Evolutionary conservation across 1,139 yeast genomes (phyloP).

Genomic region (Kluyveromyces marxianus): DNA sequence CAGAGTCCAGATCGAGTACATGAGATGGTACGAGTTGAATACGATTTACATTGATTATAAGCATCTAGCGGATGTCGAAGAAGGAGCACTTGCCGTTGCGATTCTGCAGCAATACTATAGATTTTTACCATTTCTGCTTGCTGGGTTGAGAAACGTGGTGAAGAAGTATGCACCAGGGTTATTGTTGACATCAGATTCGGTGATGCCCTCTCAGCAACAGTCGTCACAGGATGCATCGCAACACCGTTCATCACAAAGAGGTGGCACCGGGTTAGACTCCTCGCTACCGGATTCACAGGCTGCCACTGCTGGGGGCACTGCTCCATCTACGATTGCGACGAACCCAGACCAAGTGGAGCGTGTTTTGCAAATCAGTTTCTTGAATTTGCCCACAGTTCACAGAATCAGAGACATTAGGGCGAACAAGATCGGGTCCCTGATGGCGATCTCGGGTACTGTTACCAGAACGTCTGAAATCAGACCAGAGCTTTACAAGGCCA

Average conservation of each 20-base stretch:
- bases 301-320: constrained; percentile 21
- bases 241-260: constrained; percentile 14
- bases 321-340: constrained; percentile 11
- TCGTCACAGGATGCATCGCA: constrained; percentile 25
- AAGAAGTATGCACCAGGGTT: constrained; percentile 71
- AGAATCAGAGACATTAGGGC: constrained; percentile 88
- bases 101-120: constrained; percentile 87
- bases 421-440: constrained; percentile 77
- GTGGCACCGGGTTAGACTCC: no score
- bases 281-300: constrained; percentile 21
- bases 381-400: constrained; percentile 74
- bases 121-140: constrained; percentile 75
- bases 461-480: constrained; percentile 96
- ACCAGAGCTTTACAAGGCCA: constrained; percentile 83
- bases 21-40: constrained; percentile 67
- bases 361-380: constrained; percentile 82
- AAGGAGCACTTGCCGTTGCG: constrained; percentile 86
- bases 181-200: constrained; percentile 27
- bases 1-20: constrained; percentile 71
- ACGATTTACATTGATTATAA: constrained; percentile 82
- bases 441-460: constrained; percentile 89
- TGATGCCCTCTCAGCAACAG: constrained; percentile 41
- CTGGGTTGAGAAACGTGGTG: constrained; percentile 66
- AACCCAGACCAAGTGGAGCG: constrained; percentile 45
- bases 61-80: constrained; percentile 67